Evolutionary conservation across 192 early-diverging fungal genomes (phyloP).

Genomic region (Spizellomyces punctatus): DNA sequence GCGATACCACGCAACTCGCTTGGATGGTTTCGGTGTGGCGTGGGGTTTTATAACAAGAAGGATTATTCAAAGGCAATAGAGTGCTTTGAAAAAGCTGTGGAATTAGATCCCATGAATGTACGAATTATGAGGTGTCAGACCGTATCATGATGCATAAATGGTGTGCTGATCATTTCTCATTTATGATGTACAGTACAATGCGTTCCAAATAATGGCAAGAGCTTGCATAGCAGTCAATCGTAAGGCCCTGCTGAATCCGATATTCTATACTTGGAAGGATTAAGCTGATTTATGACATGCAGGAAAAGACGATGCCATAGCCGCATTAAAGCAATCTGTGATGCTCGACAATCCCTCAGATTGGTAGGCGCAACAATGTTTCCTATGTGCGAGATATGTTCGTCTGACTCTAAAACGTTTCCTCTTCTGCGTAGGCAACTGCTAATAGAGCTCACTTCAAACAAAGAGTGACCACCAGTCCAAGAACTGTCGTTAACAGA

Average conservation of each 20-base stretch:
- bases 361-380: constrained; percentile 39
- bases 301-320: constrained; percentile 66
- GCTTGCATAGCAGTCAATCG: constrained; percentile 65
- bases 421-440: constrained; percentile 45
- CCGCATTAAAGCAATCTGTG: constrained; percentile 61
- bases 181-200: constrained; percentile 54
- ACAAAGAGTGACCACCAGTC: constrained; percentile 36
- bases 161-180: background rate
- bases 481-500: too few relatives aligned
- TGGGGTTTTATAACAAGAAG: constrained; percentile 68
- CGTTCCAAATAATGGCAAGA: constrained; percentile 63
- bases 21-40: constrained; percentile 65
- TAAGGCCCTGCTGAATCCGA: constrained; percentile 22
- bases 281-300: background rate
- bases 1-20: constrained; percentile 58
- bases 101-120: constrained; percentile 61
- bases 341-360: constrained; percentile 63
- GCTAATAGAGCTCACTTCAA: constrained; percentile 56
- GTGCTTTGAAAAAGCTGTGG: constrained; percentile 61
- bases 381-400: background rate
- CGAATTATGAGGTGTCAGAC: constrained; percentile 3
- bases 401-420: background rate
- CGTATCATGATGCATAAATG: too few relatives aligned
- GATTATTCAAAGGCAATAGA: constrained; percentile 60
- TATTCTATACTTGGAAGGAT: background rate